Evolutionary conservation across 768 basidiomycete genomes (phyloP).

Genomic region (Floccularia luteovirens): DNA sequence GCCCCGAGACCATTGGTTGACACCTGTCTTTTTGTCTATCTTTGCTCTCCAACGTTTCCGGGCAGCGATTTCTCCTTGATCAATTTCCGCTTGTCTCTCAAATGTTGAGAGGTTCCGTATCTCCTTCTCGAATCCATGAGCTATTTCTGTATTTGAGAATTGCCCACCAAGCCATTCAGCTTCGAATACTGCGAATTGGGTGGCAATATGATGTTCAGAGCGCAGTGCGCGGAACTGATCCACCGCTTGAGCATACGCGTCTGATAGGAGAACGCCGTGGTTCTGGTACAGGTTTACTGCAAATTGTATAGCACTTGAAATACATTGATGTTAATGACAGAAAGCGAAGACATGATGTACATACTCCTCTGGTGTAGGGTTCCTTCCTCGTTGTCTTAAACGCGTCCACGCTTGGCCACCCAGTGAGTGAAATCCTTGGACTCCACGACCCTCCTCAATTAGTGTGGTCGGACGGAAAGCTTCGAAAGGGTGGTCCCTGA

Average conservation of each 20-base stretch:
- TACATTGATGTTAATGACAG: slow-evolving; percentile 8
- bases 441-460: slow-evolving; percentile 59
- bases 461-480: slow-evolving; percentile 75
- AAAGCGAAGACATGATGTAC: slow-evolving; percentile 17
- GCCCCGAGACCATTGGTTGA: slow-evolving; percentile 62
- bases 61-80: slow-evolving; percentile 53
- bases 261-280: slow-evolving; percentile 56
- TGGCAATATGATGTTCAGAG: slow-evolving; percentile 75
- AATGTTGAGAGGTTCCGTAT: slow-evolving; percentile 53
- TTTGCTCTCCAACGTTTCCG: slow-evolving; percentile 76
- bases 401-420: slow-evolving; percentile 66
- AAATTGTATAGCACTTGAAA: slow-evolving; percentile 66
- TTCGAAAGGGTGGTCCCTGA: slow-evolving; percentile 94
- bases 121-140: slow-evolving; percentile 54
- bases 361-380: slow-evolving; percentile 89
- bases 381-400: slow-evolving; percentile 72
- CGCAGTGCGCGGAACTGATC: slow-evolving; percentile 86
- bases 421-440: slow-evolving; percentile 50
- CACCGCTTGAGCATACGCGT: slow-evolving; percentile 76
- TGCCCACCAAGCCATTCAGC: slow-evolving; percentile 67
- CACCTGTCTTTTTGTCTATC: slow-evolving; percentile 35
- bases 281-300: slow-evolving; percentile 68
- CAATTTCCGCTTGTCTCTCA: slow-evolving; percentile 45
- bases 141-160: slow-evolving; percentile 54
- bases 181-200: slow-evolving; percentile 70